These are phyloP conservation scores for Russula griseocarnosa DNA, from an alignment of 768 basidiomycete genomes.

Conservation along the genomic window DNA sequence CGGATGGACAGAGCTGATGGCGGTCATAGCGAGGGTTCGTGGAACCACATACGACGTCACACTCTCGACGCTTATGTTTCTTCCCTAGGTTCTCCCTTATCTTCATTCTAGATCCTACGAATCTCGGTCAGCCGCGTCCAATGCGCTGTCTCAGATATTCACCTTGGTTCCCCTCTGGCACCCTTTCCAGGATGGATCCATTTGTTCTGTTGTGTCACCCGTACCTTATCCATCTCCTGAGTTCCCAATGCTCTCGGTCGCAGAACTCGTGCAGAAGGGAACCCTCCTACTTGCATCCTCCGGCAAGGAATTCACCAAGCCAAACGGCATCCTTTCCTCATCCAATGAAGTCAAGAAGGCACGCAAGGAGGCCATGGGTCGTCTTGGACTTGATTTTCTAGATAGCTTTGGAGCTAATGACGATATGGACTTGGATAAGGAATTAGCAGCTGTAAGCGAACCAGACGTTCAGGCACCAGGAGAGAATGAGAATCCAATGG, in stretches of 20 bases:
- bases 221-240: constrained; percentile 43
- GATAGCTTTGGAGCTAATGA: constrained; percentile 66
- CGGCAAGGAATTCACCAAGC: constrained; percentile 85
- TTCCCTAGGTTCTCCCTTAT: constrained; percentile 75
- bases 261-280: constrained; percentile 69
- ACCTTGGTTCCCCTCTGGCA: constrained; percentile 78
- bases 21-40: constrained; percentile 79
- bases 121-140: constrained; percentile 84
- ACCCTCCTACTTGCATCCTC: constrained; percentile 85
- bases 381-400: constrained; percentile 83
- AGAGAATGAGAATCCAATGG: constrained; percentile 36
- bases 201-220: constrained; percentile 30
- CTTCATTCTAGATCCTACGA: constrained; percentile 91
- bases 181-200: constrained; percentile 41
- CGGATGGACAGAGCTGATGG: constrained; percentile 88
- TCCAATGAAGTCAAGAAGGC: constrained; percentile 81
- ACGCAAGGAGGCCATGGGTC: constrained; percentile 82
- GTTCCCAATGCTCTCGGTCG: constrained; percentile 73
- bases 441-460: constrained; percentile 54
- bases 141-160: constrained; percentile 85
- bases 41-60: constrained; percentile 35
- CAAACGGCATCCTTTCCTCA: constrained; percentile 64
- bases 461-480: constrained; percentile 40
- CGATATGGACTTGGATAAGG: constrained; percentile 83
- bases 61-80: background rate